phyloP scores from a whole-genome alignment of 2,329 filamentous ascomycete genomes.

The Thielaviopsis musarum region DNA sequence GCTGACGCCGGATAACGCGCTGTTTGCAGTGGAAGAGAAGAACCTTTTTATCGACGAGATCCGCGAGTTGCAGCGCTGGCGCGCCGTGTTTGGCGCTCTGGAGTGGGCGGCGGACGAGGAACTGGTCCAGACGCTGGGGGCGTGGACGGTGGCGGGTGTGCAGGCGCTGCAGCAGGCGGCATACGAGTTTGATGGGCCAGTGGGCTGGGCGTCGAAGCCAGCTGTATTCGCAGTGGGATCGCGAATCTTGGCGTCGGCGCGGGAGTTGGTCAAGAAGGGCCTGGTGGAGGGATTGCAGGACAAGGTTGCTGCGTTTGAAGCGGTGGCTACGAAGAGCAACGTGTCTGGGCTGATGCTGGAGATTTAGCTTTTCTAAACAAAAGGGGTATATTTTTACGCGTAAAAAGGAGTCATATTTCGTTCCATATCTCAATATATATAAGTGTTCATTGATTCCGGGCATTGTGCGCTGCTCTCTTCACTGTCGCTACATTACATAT shows the following conservation, averaged over 20 bases:
- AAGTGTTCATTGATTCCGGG: not conserved
- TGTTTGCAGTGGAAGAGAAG: constrained; percentile 83
- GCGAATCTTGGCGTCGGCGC: constrained; percentile 26
- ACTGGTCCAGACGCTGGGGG: constrained; percentile 17
- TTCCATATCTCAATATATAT: not conserved
- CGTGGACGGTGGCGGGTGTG: constrained; percentile 37
- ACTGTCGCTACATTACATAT: not conserved
- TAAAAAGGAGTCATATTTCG: not conserved
- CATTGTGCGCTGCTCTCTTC: not conserved
- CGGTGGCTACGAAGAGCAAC: constrained; percentile 5
- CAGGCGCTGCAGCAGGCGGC: constrained; percentile 13
- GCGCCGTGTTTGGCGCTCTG: constrained; percentile 26
- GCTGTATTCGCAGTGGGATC: constrained; percentile 47
- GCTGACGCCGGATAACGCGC: constrained; percentile 40
- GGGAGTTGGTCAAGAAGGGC: constrained; percentile 18
- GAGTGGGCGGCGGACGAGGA: constrained; percentile 13
- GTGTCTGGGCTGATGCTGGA: constrained; percentile 14
- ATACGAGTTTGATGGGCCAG: constrained; percentile 38
- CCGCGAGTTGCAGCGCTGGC: constrained; percentile 57
- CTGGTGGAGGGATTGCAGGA: constrained; percentile 12
- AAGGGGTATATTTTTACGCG: not conserved
- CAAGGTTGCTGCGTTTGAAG: constrained; percentile 6
- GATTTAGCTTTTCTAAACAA: not conserved
- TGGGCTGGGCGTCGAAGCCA: constrained; percentile 57
- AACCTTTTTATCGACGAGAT: constrained; percentile 85